phyloP scores from a whole-genome alignment of 1,284 basidiomycete species.

The Crocinoboletus sp. region DNA sequence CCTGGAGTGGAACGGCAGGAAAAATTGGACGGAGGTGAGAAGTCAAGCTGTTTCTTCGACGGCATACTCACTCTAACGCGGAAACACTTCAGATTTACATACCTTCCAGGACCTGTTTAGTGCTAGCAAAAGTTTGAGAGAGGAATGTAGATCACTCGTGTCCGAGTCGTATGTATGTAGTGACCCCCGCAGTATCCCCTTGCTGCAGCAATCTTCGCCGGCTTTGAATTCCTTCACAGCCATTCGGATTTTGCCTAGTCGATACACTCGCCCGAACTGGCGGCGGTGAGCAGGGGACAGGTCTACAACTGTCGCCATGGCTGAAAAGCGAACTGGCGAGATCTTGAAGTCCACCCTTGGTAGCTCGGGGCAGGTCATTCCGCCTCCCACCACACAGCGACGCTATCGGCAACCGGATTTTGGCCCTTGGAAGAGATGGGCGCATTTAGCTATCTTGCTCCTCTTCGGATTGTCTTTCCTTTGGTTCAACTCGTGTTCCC shows the following conservation, averaged over 20 bases:
- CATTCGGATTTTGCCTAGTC: too few species aligned
- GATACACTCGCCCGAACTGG: too few species aligned
- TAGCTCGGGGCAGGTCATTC: conserved; percentile 12
- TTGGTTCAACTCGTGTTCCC: conserved; percentile 6
- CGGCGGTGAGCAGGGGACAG: too few species aligned
- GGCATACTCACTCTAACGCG: conserved; percentile 8
- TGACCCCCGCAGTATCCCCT: too few species aligned
- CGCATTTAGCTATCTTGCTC: conserved; percentile 8
- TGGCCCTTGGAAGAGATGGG: conserved; percentile 15
- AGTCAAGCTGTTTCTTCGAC: not conserved
- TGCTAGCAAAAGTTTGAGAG: conserved; percentile 50
- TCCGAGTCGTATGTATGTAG: too few species aligned
- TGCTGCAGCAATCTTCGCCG: too few species aligned
- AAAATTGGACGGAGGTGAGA: conserved; percentile 82
- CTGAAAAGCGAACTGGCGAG: conserved; percentile 13
- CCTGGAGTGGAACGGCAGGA: conserved; percentile 88
- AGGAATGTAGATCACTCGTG: conserved; percentile 1
- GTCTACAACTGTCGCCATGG: too few species aligned
- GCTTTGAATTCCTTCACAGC: too few species aligned
- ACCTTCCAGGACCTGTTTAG: conserved; percentile 70
- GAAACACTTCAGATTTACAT: conserved; percentile 62
- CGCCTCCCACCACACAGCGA: conserved; percentile 14
- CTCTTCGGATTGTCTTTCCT: conserved; percentile 16
- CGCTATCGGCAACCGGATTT: conserved; percentile 1
- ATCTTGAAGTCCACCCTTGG: too few species aligned